These are phyloP conservation scores for Fusarium lyarnte DNA, from an alignment of 2,329 filamentous ascomycete species.

Conservation along the genomic window DNA sequence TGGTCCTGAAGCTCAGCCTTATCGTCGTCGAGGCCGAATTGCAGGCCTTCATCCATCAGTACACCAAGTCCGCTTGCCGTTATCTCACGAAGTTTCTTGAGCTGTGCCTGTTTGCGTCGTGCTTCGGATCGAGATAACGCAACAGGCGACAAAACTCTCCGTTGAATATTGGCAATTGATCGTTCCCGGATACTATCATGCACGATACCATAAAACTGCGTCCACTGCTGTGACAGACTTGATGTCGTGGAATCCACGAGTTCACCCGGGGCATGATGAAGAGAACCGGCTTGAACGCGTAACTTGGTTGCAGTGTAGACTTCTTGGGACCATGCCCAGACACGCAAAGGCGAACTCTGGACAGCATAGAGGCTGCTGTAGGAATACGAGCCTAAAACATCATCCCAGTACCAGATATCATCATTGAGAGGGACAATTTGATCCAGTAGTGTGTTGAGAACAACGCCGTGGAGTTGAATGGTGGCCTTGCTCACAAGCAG, in stretches of 20 bases:
- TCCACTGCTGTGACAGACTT: constrained; percentile 64
- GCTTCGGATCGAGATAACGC: constrained; percentile 79
- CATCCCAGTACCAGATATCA: constrained; percentile 96
- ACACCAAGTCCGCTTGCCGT: constrained; percentile 89
- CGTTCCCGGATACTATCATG: constrained; percentile 78
- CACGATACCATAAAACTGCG: constrained; percentile 82
- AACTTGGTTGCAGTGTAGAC: constrained; percentile 71
- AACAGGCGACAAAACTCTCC: constrained; percentile 79
- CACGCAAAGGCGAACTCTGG: constrained; percentile 81
- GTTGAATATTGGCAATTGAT: constrained; percentile 75
- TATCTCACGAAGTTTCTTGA: constrained; percentile 79
- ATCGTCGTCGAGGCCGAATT: constrained; percentile 70
- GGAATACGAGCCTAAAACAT: constrained; percentile 79
- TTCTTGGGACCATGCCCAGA: constrained; percentile 77
- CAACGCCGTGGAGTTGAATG: constrained; percentile 85
- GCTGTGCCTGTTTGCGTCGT: constrained; percentile 73
- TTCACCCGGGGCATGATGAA: constrained; percentile 44
- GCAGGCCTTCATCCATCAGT: constrained; percentile 85
- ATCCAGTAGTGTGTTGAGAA: constrained; percentile 80
- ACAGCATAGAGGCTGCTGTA: constrained; percentile 85
- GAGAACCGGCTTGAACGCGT: constrained; percentile 52
- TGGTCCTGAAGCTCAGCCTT: constrained; percentile 62
- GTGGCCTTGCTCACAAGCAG: constrained; percentile 89
- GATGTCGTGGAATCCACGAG: constrained; percentile 49
- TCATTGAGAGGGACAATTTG: constrained; percentile 85